phyloP scores from a whole-genome alignment of 306 rosid species.

The Malus sylvestris region DNA sequence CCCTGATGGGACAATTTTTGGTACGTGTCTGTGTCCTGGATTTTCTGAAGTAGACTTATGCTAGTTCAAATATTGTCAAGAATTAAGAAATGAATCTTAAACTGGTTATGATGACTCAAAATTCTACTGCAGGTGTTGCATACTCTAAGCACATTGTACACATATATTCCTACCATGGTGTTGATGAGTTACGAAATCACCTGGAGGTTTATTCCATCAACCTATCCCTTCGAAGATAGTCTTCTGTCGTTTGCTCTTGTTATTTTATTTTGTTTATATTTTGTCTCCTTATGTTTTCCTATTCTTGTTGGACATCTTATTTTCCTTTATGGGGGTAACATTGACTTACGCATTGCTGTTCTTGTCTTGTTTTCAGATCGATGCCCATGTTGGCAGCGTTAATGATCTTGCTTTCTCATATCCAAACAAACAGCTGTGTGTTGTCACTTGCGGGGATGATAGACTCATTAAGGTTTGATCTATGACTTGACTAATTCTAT shows the following conservation, averaged over 20 bases:
- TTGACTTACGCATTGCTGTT: background rate
- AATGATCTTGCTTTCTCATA: slow-evolving; percentile 95
- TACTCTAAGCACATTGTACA: slow-evolving; percentile 95
- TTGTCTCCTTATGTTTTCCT: background rate
- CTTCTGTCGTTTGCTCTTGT: slow-evolving; percentile 9
- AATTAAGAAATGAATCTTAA: slow-evolving; percentile 11
- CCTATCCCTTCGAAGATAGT: slow-evolving; percentile 7
- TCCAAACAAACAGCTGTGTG: slow-evolving; percentile 89
- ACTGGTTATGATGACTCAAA: slow-evolving; percentile 6
- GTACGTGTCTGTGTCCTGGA: slow-evolving; percentile 33
- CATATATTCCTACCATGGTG: slow-evolving; percentile 81
- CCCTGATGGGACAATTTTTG: slow-evolving; percentile 88
- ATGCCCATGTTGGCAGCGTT: slow-evolving; percentile 93
- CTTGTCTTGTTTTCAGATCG: slow-evolving; percentile 51
- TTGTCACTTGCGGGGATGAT: slow-evolving; percentile 96
- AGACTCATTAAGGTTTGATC: slow-evolving; percentile 89
- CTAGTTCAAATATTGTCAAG: background rate
- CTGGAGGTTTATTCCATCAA: slow-evolving; percentile 67
- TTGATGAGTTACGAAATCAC: slow-evolving; percentile 79
- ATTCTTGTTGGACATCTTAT: background rate
- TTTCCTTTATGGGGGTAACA: background rate
- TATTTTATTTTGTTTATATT: background rate
- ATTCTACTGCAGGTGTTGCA: slow-evolving; percentile 76
- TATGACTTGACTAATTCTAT: slow-evolving; percentile 13
- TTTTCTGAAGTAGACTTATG: slow-evolving; percentile 2